A percentile compares a stretch with the other conserved stretches of the same genome.
Conservation (phyloP, 1,139 yeast genomes). For the Pichia sp. region DNA sequence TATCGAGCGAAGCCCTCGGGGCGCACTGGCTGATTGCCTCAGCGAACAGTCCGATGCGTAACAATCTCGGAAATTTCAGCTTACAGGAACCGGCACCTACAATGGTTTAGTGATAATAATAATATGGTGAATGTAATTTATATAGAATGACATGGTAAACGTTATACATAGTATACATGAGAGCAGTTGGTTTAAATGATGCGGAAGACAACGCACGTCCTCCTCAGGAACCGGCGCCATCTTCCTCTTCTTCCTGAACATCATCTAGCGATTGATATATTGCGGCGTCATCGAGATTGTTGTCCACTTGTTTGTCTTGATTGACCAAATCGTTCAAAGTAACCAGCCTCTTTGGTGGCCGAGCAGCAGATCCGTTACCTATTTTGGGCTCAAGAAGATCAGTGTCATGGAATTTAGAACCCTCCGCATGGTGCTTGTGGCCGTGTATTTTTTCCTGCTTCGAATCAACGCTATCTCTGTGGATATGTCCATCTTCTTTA, state of each 20-base stretch:
- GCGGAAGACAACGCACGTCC: too few species aligned
- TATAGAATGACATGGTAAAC: too few species aligned
- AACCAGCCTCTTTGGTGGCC: not conserved
- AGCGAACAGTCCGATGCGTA: too few species aligned
- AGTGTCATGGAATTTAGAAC: constrained; percentile 22
- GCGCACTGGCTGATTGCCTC: too few species aligned
- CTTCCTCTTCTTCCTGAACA: constrained; percentile 17
- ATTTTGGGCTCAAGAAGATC: constrained; percentile 26
- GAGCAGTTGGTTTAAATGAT: too few species aligned
- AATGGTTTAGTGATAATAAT: too few species aligned
- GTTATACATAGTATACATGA: too few species aligned
- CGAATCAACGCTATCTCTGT: not conserved
- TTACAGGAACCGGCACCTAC: too few species aligned
- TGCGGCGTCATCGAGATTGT: constrained; percentile 8
- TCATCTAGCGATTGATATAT: constrained; percentile 10
- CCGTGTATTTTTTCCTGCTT: constrained; percentile 1
- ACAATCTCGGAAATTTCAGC: too few species aligned
- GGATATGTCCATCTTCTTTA: constrained; percentile 1
- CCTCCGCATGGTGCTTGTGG: constrained; percentile 16
- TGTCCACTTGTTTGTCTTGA: not conserved
- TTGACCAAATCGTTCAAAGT: constrained; percentile 3
- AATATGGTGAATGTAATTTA: too few species aligned
- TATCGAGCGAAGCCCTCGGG: too few species aligned
- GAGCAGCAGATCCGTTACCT: not conserved
- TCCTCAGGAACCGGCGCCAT: not conserved